Percentiles rank a stretch among this genome's conserved stretches.
These are phyloP conservation scores for Carex myosuroides DNA, from an alignment of 176 grass and related monocot genomes.

Conservation along the genomic window DNA sequence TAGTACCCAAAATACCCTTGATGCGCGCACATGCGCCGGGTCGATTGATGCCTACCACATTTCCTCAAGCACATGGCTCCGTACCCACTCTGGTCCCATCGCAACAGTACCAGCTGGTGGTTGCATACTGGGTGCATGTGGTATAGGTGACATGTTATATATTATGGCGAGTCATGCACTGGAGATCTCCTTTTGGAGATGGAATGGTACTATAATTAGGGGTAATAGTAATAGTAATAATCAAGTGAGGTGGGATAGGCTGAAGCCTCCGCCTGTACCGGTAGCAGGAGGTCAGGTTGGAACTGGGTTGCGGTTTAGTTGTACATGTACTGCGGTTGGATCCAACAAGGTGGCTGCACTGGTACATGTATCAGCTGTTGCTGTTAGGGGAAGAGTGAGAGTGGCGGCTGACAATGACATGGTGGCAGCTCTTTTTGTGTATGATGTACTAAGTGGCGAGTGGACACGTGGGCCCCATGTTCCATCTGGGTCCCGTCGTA, in stretches of 20 bases:
- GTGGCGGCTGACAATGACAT: neutral
- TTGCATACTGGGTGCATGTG: constrained; percentile 72
- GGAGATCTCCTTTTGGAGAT: constrained; percentile 79
- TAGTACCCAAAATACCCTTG: constrained; percentile 22
- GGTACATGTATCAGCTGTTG: constrained; percentile 41
- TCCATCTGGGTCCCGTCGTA: constrained; percentile 40
- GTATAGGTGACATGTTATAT: constrained; percentile 52
- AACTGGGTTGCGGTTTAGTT: constrained; percentile 53
- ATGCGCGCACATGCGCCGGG: constrained; percentile 57
- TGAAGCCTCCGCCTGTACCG: constrained; percentile 53
- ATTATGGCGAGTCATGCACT: constrained; percentile 75
- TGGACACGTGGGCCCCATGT: constrained; percentile 64
- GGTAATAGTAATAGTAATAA: neutral
- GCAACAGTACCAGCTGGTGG: constrained; percentile 55
- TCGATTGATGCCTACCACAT: constrained; percentile 72
- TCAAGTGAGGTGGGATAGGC: constrained; percentile 42
- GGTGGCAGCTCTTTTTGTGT: constrained; percentile 41
- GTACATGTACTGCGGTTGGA: constrained; percentile 56
- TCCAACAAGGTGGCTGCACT: constrained; percentile 41
- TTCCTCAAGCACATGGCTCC: constrained; percentile 45
- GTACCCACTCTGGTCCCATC: constrained; percentile 16
- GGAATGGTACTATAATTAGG: constrained; percentile 17
- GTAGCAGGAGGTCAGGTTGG: constrained; percentile 24
- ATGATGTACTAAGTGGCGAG: constrained; percentile 56
- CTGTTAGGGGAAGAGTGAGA: constrained; percentile 13